Evolutionary conservation across 345 rosid species (phyloP).

Genomic region (Cardamine chenopodiifolia): DNA sequence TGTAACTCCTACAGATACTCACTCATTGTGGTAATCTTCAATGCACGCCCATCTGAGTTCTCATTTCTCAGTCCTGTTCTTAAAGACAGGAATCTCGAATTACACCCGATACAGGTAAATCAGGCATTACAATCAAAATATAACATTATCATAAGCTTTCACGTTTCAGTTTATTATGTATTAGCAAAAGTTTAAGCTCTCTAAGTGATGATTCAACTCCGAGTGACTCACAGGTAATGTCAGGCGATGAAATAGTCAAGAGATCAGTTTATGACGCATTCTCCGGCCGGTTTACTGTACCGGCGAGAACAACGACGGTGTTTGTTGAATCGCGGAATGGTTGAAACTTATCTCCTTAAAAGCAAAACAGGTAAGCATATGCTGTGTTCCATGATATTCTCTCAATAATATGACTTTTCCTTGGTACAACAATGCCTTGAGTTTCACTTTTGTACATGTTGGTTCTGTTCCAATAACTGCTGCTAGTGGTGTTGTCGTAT

Average conservation of each 20-base stretch:
- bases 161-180: background rate
- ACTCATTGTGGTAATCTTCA: constrained; percentile 67
- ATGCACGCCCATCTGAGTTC: constrained; percentile 62
- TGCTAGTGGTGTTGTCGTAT: background rate
- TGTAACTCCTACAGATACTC: constrained; percentile 56
- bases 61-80: constrained; percentile 54
- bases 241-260: constrained; percentile 65
- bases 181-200: background rate
- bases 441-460: constrained; percentile 20
- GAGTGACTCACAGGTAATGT: constrained; percentile 50
- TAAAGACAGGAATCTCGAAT: constrained; percentile 53
- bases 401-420: constrained; percentile 10
- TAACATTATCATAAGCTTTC: background rate
- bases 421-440: background rate
- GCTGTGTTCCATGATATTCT: constrained; percentile 4
- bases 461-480: background rate
- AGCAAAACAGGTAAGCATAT: constrained; percentile 16
- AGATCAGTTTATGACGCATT: constrained; percentile 62
- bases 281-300: constrained; percentile 61
- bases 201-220: background rate
- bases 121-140: background rate
- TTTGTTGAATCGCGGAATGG: constrained; percentile 62
- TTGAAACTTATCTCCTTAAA: constrained; percentile 22
- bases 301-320: constrained; percentile 68
- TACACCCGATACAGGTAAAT: constrained; percentile 82